Percentiles rank a stretch among this genome's conserved stretches.
phyloP scores from a whole-genome alignment of 257 asterid genomes.

The Primulina huaijiensis region DNA sequence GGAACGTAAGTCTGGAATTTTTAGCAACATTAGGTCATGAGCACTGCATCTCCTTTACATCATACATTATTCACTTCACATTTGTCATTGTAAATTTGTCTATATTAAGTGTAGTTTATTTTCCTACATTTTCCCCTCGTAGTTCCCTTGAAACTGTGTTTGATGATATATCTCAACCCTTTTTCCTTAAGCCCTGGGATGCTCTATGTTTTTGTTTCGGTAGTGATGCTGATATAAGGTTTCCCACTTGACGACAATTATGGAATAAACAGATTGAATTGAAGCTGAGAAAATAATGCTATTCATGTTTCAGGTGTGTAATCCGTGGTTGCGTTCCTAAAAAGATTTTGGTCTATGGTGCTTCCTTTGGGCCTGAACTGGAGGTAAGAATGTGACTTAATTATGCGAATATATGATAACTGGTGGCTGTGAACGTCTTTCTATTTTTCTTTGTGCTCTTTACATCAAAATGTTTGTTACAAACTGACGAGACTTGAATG shows the following conservation, averaged over 20 bases:
- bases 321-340: slow-evolving; percentile 99
- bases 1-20: slow-evolving; percentile 75
- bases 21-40: slow-evolving; percentile 5
- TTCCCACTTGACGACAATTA: background rate
- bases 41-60: slow-evolving; percentile 16
- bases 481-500: background rate
- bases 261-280: slow-evolving; percentile 7
- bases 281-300: slow-evolving; percentile 22
- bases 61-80: slow-evolving; percentile 15
- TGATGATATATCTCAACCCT: background rate
- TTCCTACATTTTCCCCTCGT: background rate
- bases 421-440: background rate
- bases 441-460: slow-evolving; percentile 7
- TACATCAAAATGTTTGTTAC: background rate
- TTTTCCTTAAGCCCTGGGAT: background rate
- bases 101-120: slow-evolving; percentile 6
- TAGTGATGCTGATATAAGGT: background rate
- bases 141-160: background rate
- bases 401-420: slow-evolving; percentile 3
- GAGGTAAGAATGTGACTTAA: slow-evolving; percentile 54
- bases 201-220: background rate
- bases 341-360: slow-evolving; percentile 98
- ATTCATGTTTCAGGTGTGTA: slow-evolving; percentile 67
- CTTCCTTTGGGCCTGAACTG: slow-evolving; percentile 89
- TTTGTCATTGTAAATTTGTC: slow-evolving; percentile 9